phyloP scores from a whole-genome alignment of 441 rosid species.

The Rhodomyrtus psidioides region DNA sequence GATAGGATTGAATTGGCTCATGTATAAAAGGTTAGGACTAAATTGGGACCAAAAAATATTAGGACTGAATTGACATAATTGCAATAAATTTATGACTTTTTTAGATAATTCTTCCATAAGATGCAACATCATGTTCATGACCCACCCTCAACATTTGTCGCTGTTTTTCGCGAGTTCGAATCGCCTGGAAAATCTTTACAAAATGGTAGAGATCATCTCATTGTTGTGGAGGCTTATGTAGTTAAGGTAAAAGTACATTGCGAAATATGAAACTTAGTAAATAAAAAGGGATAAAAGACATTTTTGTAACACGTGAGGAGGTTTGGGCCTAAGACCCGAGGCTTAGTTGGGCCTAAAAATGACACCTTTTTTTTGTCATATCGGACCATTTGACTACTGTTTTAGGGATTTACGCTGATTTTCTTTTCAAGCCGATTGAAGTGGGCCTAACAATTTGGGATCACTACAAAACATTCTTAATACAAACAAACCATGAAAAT shows the following conservation, averaged over 20 bases:
- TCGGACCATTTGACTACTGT: neutral
- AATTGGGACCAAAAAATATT: too few relatives aligned
- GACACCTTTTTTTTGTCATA: neutral
- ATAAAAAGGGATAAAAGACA: fast-evolving
- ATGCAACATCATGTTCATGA: neutral
- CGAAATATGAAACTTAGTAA: neutral
- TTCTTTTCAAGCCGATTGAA: too few relatives aligned
- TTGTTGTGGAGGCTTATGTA: neutral
- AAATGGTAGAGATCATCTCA: neutral
- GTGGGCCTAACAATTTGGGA: too few relatives aligned
- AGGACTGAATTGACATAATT: too few relatives aligned
- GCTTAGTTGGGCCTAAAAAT: neutral
- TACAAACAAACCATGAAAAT: neutral
- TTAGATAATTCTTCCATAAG: too few relatives aligned
- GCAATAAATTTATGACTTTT: too few relatives aligned
- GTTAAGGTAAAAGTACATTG: neutral
- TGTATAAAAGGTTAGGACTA: too few relatives aligned
- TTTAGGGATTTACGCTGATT: neutral
- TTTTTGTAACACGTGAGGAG: neutral
- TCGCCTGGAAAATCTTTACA: fast-evolving
- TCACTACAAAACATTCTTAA: neutral
- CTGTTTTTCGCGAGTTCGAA: neutral
- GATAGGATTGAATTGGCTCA: too few relatives aligned
- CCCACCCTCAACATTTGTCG: neutral
- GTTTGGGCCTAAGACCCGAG: neutral